These are phyloP conservation scores for Parastagonospora nodorum DNA, from an alignment of 2,329 filamentous ascomycete species.

Conservation along the genomic window DNA sequence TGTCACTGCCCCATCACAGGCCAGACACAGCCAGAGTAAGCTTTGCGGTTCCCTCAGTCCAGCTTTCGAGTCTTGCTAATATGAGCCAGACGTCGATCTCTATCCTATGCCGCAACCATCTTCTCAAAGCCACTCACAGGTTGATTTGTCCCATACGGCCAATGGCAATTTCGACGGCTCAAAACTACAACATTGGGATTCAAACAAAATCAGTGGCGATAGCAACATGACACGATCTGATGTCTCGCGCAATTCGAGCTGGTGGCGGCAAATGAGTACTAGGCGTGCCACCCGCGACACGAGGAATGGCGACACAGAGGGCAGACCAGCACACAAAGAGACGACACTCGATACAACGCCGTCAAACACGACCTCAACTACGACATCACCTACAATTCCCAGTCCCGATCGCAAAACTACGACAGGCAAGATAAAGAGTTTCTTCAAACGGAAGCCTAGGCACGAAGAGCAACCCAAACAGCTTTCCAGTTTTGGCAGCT, in stretches of 20 bases:
- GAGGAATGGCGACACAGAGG: constrained; percentile 37
- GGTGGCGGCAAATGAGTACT: constrained; percentile 44
- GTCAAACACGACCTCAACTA: constrained; percentile 27
- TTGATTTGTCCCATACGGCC: constrained; percentile 36
- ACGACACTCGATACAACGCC: constrained; percentile 26
- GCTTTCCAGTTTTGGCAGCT: constrained; percentile 42
- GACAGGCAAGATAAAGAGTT: constrained; percentile 42
- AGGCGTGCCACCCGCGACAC: constrained; percentile 32
- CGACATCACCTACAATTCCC: constrained; percentile 25
- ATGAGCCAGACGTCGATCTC: constrained; percentile 29
- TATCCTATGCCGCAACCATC: constrained; percentile 37
- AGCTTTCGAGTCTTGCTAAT: constrained; percentile 12
- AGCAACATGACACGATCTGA: constrained; percentile 37
- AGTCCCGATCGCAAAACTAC: constrained; percentile 36
- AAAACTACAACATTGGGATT: constrained; percentile 39
- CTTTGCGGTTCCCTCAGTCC: constrained; percentile 14
- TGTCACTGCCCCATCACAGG: constrained; percentile 43
- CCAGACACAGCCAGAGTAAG: constrained; percentile 43
- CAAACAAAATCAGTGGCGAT: constrained; percentile 37
- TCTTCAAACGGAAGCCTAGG: constrained; percentile 43
- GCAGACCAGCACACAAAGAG: constrained; percentile 30
- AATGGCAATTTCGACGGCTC: constrained; percentile 42
- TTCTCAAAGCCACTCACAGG: constrained; percentile 42
- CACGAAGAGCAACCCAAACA: constrained; percentile 40
- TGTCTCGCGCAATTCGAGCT: constrained; percentile 36